Percentiles rank a stretch among this genome's conserved stretches.
phyloP scores from a whole-genome alignment of 306 rosid genomes.

The Begonia loranthoides region DNA sequence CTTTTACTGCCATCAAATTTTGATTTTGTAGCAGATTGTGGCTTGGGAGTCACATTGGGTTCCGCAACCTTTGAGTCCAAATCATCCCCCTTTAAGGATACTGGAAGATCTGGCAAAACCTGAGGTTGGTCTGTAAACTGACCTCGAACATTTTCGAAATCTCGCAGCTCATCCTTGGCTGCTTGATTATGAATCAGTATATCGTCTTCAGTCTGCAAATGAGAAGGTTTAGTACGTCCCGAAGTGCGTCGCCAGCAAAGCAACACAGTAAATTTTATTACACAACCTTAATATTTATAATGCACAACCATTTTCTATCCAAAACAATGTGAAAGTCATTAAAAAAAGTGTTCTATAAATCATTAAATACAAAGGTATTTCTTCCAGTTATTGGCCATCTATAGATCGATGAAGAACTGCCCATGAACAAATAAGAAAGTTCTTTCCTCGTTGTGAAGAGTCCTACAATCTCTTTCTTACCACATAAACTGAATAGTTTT shows the following conservation, averaged over 20 bases:
- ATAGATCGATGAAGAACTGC: too few relatives aligned
- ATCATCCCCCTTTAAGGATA: constrained; percentile 21
- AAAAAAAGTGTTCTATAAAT: too few relatives aligned
- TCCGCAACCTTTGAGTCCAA: constrained; percentile 13
- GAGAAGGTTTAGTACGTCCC: neutral
- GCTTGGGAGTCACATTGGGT: constrained; percentile 13
- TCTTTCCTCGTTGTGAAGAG: too few relatives aligned
- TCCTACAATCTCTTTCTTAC: too few relatives aligned
- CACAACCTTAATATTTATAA: too few relatives aligned
- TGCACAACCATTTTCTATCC: too few relatives aligned
- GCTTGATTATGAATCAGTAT: constrained; percentile 17
- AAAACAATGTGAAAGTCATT: too few relatives aligned
- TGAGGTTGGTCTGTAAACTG: constrained; percentile 22
- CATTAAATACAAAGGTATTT: too few relatives aligned
- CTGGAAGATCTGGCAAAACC: constrained; percentile 16
- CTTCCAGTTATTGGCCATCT: too few relatives aligned
- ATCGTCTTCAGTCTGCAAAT: constrained; percentile 14
- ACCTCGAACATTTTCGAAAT: constrained; percentile 22
- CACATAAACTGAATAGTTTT: too few relatives aligned
- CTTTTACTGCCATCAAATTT: constrained; percentile 27
- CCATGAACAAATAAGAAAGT: too few relatives aligned
- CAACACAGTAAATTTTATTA: too few relatives aligned
- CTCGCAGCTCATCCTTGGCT: constrained; percentile 31
- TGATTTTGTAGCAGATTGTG: constrained; percentile 20
- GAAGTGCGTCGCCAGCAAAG: neutral